Base-by-base conservation (phyloP, 805 yeast species). In the Limtongozyma cylindracea region DNA sequence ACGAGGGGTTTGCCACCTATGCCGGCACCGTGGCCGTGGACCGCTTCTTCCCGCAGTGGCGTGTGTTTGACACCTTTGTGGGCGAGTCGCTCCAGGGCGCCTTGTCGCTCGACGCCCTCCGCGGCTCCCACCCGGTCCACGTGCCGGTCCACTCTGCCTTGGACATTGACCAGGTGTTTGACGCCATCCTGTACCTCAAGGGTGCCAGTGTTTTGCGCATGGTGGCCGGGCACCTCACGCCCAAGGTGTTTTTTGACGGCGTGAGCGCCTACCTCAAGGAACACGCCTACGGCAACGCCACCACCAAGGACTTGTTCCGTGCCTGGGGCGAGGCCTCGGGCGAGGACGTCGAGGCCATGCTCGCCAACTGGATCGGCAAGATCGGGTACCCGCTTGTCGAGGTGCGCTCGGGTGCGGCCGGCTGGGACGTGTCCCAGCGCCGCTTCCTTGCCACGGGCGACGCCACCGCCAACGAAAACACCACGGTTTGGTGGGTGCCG, bases 1-100 rank as follows among this genome's bases (percentile, higher is more conserved):
- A 74, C 40, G 91, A 74, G 49, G 84, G 88, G 20, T 76, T 74
- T 34, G 91, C 91, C 21, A 74, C 91, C 24, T 74, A 84, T 77
- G 72, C 71, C 71, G 73, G 84, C 4, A 74, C 84, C 80, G 69
- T 62, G 38, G 71, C 82, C 7, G 68, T 77, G 42, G 67, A 73
- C 45, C 46, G 65, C 20, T 57, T 72, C 37, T 64, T 61, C 44
- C 88, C 88, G 14, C 78, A 72, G 30, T 74, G 88, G 84, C 69
- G 70, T 37, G 84, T 74, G 18, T 74, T 78, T 76, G 74, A 76
- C 44, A 61, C 66, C 23, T 78, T 74, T 37, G 88, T 77, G 18
- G 56, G 73, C 10, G 82, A 67, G 34, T 59, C 70, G 30, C 61
- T 73, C 37, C 84, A 72, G 45, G 56, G 57, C 31, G 91, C 91